Percentiles rank a stretch among this genome's conserved stretches.
These are phyloP conservation scores for Solanum stenotomum DNA, from an alignment of 257 asterid species.

Conservation along the genomic window DNA sequence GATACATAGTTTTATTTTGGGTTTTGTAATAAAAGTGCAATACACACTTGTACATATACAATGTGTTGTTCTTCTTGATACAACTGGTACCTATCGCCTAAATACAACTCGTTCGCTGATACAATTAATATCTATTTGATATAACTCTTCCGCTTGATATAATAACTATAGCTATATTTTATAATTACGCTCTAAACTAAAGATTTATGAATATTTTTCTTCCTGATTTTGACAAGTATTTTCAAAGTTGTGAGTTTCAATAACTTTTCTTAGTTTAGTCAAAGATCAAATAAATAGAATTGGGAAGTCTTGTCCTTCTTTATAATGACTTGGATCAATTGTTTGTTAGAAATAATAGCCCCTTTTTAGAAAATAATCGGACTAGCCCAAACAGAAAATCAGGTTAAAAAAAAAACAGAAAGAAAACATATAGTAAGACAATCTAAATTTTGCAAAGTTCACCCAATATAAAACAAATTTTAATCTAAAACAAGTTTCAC, in stretches of 20 bases:
- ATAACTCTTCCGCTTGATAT: background rate
- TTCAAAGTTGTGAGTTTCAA: background rate
- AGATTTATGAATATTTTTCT: background rate
- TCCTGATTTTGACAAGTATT: too few relatives aligned
- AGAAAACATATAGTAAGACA: too few relatives aligned
- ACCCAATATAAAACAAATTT: too few relatives aligned
- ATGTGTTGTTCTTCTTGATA: background rate
- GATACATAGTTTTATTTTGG: background rate
- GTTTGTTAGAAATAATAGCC: background rate
- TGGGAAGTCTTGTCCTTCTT: background rate
- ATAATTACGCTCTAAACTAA: background rate
- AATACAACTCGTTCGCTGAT: too few relatives aligned
- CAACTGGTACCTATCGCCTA: background rate
- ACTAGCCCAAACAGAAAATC: background rate
- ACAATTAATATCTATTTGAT: background rate
- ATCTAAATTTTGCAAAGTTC: too few relatives aligned
- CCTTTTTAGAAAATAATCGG: background rate
- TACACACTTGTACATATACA: background rate
- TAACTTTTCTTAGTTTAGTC: background rate
- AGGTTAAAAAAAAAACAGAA: background rate
- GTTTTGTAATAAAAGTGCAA: background rate
- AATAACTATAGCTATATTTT: background rate
- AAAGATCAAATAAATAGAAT: background rate
- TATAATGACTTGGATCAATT: background rate
- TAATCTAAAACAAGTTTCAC: too few relatives aligned